Conservation (phyloP, 2,329 filamentous ascomycete species). For the Nectriaceae sp. region DNA sequence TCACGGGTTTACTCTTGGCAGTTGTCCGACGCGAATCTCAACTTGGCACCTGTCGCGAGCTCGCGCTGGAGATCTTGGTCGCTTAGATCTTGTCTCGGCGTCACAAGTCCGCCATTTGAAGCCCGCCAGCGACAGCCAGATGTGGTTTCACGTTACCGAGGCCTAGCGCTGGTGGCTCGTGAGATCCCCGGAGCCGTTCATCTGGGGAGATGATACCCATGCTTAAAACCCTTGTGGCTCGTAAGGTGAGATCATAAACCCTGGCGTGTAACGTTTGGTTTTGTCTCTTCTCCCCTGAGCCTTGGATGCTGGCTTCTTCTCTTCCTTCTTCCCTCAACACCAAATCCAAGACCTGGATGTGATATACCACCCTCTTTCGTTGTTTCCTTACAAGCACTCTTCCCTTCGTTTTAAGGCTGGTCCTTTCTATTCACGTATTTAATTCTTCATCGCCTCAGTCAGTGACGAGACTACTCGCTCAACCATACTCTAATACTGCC, state of each 20-base stretch:
- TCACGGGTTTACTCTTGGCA: not conserved
- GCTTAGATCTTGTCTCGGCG: not conserved
- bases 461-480: not conserved
- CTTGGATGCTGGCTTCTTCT: not conserved
- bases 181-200: too few relatives aligned
- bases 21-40: not conserved
- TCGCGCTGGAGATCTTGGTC: not conserved
- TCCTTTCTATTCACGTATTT: not conserved
- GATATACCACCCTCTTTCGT: not conserved
- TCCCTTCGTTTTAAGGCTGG: not conserved
- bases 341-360: not conserved
- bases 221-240: not conserved
- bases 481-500: not conserved
- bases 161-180: too few relatives aligned
- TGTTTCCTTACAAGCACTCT: not conserved
- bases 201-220: not conserved
- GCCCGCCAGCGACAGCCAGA: too few relatives aligned
- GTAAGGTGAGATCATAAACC: not conserved
- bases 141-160: too few relatives aligned
- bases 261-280: not conserved
- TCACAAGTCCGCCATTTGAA: too few relatives aligned
- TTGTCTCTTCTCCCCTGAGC: not conserved
- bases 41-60: not conserved
- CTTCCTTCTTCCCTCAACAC: not conserved
- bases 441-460: constrained; percentile 1